Conservation (phyloP, 768 basidiomycete genomes). For the Podaxis sp. region DNA sequence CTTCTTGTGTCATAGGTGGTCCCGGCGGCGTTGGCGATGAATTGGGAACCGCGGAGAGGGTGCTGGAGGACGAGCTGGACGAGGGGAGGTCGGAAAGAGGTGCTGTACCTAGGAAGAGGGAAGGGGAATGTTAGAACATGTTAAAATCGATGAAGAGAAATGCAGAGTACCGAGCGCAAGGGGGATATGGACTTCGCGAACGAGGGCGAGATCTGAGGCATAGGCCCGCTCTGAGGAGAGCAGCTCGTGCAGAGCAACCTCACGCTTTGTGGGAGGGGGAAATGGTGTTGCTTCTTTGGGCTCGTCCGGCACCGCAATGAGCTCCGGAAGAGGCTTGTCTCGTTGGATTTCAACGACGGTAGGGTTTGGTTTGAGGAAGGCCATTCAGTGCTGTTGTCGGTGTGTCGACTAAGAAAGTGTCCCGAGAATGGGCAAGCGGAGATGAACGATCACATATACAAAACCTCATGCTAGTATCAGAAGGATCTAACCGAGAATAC, state of each 20-base stretch:
- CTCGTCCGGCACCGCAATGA: slow-evolving; percentile 9
- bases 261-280: slow-evolving; percentile 56
- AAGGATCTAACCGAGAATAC: no score
- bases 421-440: no score
- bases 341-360: slow-evolving; percentile 17
- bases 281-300: slow-evolving; percentile 22
- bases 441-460: no score
- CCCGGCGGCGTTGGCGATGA: slow-evolving; percentile 36
- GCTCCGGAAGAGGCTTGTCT: slow-evolving; percentile 19
- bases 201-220: slow-evolving; percentile 75
- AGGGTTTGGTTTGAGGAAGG: no score
- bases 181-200: slow-evolving; percentile 76
- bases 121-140: background rate
- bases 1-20: slow-evolving; percentile 70
- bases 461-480: no score
- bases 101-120: slow-evolving; percentile 31
- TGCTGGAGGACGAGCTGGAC: slow-evolving; percentile 48
- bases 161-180: slow-evolving; percentile 63
- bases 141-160: slow-evolving; percentile 23
- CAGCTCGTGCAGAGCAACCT: slow-evolving; percentile 75
- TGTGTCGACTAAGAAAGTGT: no score
- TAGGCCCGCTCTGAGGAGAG: slow-evolving; percentile 80
- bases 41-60: slow-evolving; percentile 49
- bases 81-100: slow-evolving; percentile 38
- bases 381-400: no score